Conservation (phyloP, 805 yeast species). For the Phaffomyces opuntiae region DNA sequence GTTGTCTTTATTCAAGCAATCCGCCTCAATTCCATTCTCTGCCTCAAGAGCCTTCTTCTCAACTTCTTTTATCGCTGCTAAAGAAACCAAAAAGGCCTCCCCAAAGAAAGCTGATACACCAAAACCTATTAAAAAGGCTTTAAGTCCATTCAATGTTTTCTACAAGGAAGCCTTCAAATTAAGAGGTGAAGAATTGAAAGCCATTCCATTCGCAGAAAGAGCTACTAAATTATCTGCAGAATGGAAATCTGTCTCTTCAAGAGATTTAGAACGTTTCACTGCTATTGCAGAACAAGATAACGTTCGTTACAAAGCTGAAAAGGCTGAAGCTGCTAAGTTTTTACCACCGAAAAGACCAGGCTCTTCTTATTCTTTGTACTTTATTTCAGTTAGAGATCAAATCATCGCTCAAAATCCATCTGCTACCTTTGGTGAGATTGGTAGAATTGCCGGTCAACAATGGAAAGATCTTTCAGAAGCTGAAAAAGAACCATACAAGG, state of each 20-base stretch:
- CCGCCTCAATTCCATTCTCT: not conserved
- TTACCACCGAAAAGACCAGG: constrained; percentile 22
- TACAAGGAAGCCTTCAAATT: constrained; percentile 9
- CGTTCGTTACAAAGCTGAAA: constrained; percentile 11
- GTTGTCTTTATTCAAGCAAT: not conserved
- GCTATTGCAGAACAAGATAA: constrained; percentile 10
- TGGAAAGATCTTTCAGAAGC: constrained; percentile 79
- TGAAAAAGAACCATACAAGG: constrained; percentile 51
- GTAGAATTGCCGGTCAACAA: constrained; percentile 74
- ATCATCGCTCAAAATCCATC: constrained; percentile 13
- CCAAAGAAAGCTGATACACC: not conserved
- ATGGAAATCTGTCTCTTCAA: constrained; percentile 12
- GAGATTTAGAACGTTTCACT: constrained; percentile 10
- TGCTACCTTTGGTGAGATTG: constrained; percentile 23
- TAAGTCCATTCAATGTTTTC: constrained; percentile 10
- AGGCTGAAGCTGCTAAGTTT: constrained; percentile 9
- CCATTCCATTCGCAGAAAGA: constrained; percentile 10
- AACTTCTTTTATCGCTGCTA: not conserved
- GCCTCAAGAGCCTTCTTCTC: constrained; percentile 1
- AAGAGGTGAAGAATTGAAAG: constrained; percentile 10
- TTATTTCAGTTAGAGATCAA: constrained; percentile 6
- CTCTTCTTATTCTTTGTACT: constrained; percentile 12
- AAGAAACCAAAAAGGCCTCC: not conserved
- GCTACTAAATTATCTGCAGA: constrained; percentile 2
- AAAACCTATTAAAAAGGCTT: not conserved